Percentiles rank a stretch among this genome's conserved stretches.
phyloP scores from a whole-genome alignment of 208 protist genomes.

The Trypanosoma vivax region DNA sequence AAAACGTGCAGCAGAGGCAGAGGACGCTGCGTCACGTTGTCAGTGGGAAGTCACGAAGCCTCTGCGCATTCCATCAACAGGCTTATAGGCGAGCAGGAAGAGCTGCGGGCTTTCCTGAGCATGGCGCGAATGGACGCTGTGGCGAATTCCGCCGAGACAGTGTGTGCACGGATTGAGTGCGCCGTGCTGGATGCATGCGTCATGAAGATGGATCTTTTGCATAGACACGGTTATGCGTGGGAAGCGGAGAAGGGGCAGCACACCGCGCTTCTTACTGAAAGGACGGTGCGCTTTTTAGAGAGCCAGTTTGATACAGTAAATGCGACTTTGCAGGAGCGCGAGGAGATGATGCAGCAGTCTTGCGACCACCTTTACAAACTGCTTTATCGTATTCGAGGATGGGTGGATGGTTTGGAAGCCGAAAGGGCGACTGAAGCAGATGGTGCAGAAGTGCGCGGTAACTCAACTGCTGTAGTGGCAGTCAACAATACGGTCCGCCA shows the following conservation, averaged over 20 bases:
- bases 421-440: conserved; percentile 2
- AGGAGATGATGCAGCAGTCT: conserved; percentile 7
- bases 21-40: not conserved
- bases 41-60: no score
- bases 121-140: not conserved
- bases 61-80: no score
- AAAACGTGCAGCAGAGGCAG: not conserved
- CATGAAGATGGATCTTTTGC: conserved; percentile 9
- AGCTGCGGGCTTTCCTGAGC: not conserved
- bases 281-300: conserved; percentile 7
- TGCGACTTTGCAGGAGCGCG: conserved; percentile 1
- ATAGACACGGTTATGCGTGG: conserved; percentile 1
- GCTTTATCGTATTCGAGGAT: conserved; percentile 10
- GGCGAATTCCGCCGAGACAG: conserved; percentile 1
- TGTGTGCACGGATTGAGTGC: conserved; percentile 3
- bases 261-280: conserved; percentile 3
- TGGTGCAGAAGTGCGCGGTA: conserved; percentile 1
- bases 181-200: conserved; percentile 7
- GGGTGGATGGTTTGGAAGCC: conserved; percentile 6
- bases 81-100: conserved; percentile 22
- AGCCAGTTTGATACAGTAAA: conserved; percentile 1
- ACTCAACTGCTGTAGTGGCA: not conserved
- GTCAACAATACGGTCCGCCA: not conserved
- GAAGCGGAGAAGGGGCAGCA: conserved; percentile 8
- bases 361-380: conserved; percentile 11